Conservation (phyloP, 495 filamentous ascomycete species). For the Margaritispora aquatica region DNA sequence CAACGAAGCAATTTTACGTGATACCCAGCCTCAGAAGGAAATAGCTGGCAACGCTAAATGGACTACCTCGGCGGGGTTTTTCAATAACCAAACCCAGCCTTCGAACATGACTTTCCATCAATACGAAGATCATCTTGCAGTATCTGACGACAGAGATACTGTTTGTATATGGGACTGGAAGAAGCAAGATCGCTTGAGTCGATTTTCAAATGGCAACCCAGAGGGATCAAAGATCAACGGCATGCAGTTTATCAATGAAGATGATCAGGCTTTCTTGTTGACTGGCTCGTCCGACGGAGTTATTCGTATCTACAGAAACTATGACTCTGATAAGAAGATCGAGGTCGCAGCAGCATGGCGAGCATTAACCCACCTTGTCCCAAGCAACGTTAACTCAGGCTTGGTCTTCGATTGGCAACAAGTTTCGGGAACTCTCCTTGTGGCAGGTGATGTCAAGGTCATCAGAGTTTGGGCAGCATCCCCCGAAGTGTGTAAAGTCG, state of each 20-base stretch:
- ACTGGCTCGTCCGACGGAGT: constrained; percentile 93
- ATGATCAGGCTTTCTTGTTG: constrained; percentile 91
- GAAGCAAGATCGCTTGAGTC: constrained; percentile 59
- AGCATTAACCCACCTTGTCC: constrained; percentile 84
- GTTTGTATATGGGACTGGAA: constrained; percentile 94
- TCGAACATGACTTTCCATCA: constrained; percentile 94
- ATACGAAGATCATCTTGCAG: constrained; percentile 90
- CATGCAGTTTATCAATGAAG: constrained; percentile 95
- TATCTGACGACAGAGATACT: constrained; percentile 88
- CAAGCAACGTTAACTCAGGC: constrained; percentile 86
- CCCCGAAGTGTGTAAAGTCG: constrained; percentile 84
- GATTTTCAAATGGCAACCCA: constrained; percentile 93
- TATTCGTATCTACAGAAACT: constrained; percentile 88
- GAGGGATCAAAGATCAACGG: constrained; percentile 88
- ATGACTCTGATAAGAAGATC: constrained; percentile 62
- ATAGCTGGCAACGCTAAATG: constrained; percentile 77
- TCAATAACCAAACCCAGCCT: constrained; percentile 84
- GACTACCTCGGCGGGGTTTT: constrained; percentile 68
- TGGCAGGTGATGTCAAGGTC: constrained; percentile 92
- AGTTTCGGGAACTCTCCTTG: constrained; percentile 86
- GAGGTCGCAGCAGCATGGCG: constrained; percentile 92
- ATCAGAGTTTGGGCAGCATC: constrained; percentile 95
- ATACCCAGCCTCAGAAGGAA: constrained; percentile 89
- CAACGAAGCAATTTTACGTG: constrained; percentile 85
- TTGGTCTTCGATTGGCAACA: constrained; percentile 98